A percentile compares a stretch with the other conserved stretches of the same genome.
Evolutionary conservation across 345 rosid genomes (phyloP).

Genomic region (Hirschfeldia incana): DNA sequence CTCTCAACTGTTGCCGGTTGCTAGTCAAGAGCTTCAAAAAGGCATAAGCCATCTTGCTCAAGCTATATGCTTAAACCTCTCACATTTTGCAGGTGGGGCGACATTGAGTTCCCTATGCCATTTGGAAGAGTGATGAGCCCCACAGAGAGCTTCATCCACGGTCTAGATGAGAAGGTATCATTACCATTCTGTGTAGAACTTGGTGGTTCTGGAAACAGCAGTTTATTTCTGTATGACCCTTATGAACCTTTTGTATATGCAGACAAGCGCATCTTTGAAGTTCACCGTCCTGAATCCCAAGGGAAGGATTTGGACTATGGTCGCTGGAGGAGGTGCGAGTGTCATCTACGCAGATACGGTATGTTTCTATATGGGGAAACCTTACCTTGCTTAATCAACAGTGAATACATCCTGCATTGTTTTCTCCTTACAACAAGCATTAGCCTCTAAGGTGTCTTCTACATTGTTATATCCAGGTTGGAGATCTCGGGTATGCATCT

Average conservation of each 20-base stretch:
- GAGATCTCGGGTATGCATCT: conserved; percentile 89
- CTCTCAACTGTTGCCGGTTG: not conserved
- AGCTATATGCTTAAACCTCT: conserved; percentile 13
- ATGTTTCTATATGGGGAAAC: conserved; percentile 30
- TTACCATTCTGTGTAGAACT: not conserved
- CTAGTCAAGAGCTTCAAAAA: not conserved
- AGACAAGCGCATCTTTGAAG: conserved; percentile 98
- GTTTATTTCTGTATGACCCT: not conserved
- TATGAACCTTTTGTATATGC: conserved; percentile 24
- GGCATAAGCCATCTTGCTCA: not conserved
- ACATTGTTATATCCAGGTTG: conserved; percentile 56
- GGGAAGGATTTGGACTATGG: conserved; percentile 97
- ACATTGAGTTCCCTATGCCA: conserved; percentile 89
- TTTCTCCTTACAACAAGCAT: conserved; percentile 2
- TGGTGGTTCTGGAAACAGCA: not conserved
- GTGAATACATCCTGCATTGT: conserved; percentile 5
- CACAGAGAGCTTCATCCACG: conserved; percentile 84
- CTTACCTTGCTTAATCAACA: not conserved
- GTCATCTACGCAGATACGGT: conserved; percentile 96
- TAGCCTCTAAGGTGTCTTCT: not conserved
- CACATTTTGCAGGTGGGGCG: conserved; percentile 72
- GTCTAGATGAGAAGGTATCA: conserved; percentile 92
- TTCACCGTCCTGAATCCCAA: conserved; percentile 93
- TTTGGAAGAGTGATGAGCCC: conserved; percentile 96
- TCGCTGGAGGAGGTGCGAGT: conserved; percentile 99